A percentile compares a stretch with the other conserved stretches of the same genome.
These are phyloP conservation scores for Phanerochaete carnosa DNA, from an alignment of 768 basidiomycete genomes.

Conservation along the genomic window DNA sequence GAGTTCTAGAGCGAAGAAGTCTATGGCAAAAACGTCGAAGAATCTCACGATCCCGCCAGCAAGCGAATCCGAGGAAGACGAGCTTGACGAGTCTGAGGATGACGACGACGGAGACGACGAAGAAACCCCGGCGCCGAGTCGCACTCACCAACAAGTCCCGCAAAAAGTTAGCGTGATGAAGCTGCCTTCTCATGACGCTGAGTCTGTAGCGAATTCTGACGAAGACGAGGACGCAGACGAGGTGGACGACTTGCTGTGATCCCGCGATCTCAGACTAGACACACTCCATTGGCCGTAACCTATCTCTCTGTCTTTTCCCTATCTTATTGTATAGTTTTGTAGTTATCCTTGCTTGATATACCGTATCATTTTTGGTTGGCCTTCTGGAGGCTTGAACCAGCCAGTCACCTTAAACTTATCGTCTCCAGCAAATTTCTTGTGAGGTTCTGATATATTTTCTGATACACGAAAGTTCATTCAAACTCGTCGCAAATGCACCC, in stretches of 20 bases:
- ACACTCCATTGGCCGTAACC: no score
- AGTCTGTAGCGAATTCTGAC: neutral
- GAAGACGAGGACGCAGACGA: slow-evolving; percentile 40
- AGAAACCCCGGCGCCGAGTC: slow-evolving; percentile 29
- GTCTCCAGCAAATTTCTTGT: no score
- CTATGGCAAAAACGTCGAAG: slow-evolving; percentile 19
- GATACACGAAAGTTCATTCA: no score
- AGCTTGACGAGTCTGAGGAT: slow-evolving; percentile 22
- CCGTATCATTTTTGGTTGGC: no score
- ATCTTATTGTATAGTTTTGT: neutral
- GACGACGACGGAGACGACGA: slow-evolving; percentile 38
- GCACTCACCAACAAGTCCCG: neutral
- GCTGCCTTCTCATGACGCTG: neutral
- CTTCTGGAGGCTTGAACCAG: no score
- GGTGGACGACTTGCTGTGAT: slow-evolving; percentile 23
- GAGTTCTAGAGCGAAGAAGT: slow-evolving; percentile 25
- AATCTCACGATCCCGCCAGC: slow-evolving; percentile 15
- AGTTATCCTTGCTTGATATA: neutral
- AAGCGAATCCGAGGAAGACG: slow-evolving; percentile 36
- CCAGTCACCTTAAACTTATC: no score
- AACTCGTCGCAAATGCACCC: no score
- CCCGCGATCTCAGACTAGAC: neutral
- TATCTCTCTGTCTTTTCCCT: neutral
- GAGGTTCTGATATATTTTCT: no score
- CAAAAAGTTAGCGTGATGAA: neutral